Evolutionary conservation across 2,329 filamentous ascomycete species (phyloP).

Genomic region (Cladobotryum protrusum): DNA sequence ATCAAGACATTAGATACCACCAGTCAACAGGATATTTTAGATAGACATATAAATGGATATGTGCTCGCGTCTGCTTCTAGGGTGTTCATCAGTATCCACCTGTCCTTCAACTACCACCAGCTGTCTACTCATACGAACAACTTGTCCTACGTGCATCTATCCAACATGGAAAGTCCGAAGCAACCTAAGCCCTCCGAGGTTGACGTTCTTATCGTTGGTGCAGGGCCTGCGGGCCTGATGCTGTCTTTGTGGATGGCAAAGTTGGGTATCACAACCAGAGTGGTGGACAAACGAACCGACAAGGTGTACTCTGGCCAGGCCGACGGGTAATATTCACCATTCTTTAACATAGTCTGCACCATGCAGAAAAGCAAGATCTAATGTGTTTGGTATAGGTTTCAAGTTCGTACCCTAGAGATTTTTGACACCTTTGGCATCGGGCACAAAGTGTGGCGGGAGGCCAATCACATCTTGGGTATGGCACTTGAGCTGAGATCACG

Average conservation of each 20-base stretch:
- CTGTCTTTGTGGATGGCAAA: slow-evolving; percentile 37
- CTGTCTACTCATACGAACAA: background rate
- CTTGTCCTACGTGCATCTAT: background rate
- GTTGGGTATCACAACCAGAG: slow-evolving; percentile 33
- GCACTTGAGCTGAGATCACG: background rate
- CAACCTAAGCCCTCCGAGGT: slow-evolving; percentile 12
- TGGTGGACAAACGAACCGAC: slow-evolving; percentile 37
- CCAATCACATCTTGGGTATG: slow-evolving; percentile 61
- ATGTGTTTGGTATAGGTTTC: slow-evolving; percentile 29
- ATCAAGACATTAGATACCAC: background rate
- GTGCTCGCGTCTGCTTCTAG: background rate
- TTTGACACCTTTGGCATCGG: slow-evolving; percentile 65
- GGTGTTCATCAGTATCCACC: background rate
- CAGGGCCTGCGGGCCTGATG: slow-evolving; percentile 37
- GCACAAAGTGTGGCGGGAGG: slow-evolving; percentile 58
- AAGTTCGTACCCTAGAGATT: slow-evolving; percentile 64
- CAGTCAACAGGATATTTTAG: too few species aligned
- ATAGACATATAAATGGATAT: background rate
- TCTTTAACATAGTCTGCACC: too few species aligned
- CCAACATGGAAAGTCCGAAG: background rate
- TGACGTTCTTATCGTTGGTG: slow-evolving; percentile 35
- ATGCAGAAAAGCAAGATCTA: too few species aligned
- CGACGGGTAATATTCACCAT: slow-evolving; percentile 26
- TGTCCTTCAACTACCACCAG: background rate
- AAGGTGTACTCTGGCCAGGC: slow-evolving; percentile 36